Evolutionary conservation across 2,329 filamentous ascomycete species (phyloP).

Genomic region (Westerdykella ornata): DNA sequence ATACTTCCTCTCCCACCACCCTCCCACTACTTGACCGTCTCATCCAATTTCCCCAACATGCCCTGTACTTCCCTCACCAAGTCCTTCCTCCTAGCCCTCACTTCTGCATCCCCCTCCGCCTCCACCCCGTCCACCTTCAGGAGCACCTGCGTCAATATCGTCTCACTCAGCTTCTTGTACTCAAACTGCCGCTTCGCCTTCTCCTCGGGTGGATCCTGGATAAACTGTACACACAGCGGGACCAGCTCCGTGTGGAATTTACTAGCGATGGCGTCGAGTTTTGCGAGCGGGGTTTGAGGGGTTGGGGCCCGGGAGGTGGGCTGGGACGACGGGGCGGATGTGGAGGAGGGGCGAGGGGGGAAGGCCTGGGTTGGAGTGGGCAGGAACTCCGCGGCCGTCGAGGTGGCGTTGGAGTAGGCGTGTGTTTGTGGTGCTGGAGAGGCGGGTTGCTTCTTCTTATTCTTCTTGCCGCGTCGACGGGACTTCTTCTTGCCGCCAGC

Average conservation of each 20-base stretch:
- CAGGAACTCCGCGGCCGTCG: constrained; percentile 33
- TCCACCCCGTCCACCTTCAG: constrained; percentile 73
- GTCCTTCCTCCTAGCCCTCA: constrained; percentile 61
- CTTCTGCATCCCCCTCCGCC: constrained; percentile 60
- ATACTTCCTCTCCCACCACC: not conserved
- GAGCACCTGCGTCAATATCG: constrained; percentile 66
- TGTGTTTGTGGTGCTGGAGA: constrained; percentile 39
- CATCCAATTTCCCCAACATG: constrained; percentile 60
- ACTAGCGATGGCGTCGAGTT: constrained; percentile 58
- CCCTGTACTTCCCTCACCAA: constrained; percentile 66
- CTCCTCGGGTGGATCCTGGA: constrained; percentile 52
- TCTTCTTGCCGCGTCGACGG: constrained; percentile 36
- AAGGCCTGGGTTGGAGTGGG: constrained; percentile 33
- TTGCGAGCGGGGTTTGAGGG: constrained; percentile 43
- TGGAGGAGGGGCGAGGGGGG: constrained; percentile 28
- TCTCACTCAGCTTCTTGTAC: constrained; percentile 68
- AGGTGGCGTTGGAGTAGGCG: constrained; percentile 29
- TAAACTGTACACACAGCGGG: constrained; percentile 59
- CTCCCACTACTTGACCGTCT: constrained; percentile 12
- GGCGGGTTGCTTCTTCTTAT: constrained; percentile 42
- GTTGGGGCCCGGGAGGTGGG: constrained; percentile 23
- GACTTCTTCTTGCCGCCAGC: constrained; percentile 27
- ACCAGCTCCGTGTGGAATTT: constrained; percentile 60
- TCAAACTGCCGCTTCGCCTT: constrained; percentile 64
- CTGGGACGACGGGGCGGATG: constrained; percentile 29